These are phyloP conservation scores for Rhytidiadelphus loreus DNA, from an alignment of 225 moss, liverwort and hornwort species.

Conservation along the genomic window DNA sequence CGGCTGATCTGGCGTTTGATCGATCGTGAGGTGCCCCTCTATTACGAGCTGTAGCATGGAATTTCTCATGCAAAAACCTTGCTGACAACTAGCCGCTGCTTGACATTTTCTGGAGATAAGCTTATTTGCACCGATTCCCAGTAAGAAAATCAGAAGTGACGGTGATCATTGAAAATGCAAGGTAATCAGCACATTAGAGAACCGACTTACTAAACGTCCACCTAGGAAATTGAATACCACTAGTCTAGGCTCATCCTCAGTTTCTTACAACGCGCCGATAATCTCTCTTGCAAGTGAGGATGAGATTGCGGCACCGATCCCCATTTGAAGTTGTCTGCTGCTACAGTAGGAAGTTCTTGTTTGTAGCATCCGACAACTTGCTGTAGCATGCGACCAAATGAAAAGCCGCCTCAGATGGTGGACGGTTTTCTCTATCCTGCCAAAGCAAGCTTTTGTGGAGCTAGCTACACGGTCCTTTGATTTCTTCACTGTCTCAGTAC, in stretches of 20 bases:
- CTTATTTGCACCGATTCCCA: background rate
- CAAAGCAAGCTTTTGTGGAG: background rate
- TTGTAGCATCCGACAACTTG: conserved; percentile 3
- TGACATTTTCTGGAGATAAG: background rate
- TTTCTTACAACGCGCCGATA: background rate
- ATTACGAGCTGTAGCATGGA: background rate
- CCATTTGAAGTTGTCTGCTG: conserved; percentile 9
- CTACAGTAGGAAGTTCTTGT: background rate
- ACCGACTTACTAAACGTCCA: background rate
- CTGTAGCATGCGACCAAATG: background rate
- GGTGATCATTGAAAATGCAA: background rate
- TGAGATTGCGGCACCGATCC: background rate
- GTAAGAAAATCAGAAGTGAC: background rate
- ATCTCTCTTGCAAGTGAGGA: background rate
- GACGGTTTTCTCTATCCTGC: background rate
- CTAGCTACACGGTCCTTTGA: background rate
- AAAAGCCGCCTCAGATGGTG: background rate
- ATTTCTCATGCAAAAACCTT: background rate
- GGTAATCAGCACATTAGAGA: background rate
- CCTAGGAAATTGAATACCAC: background rate
- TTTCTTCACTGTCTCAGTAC: background rate
- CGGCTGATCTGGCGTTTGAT: background rate
- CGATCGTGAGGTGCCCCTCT: background rate
- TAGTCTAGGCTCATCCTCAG: background rate
- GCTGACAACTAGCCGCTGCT: background rate